Base-by-base conservation (phyloP, 2,329 filamentous ascomycete species). In the Pseudocercospora fuligena region DNA sequence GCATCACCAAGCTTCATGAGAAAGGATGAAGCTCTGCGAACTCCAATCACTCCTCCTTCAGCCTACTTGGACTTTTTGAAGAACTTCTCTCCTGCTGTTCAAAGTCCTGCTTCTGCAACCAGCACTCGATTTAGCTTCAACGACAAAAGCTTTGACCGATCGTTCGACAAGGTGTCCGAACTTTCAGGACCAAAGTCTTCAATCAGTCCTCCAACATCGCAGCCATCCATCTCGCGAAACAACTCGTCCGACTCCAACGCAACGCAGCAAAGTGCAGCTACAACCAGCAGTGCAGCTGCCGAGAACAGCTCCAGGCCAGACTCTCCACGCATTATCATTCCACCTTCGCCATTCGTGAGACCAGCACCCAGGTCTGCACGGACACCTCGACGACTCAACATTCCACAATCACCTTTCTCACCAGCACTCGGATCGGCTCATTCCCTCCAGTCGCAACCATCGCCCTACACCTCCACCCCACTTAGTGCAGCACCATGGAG, bases 61-160 rank as follows among this genome's bases (percentile, higher is more conserved):
- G 94, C 94, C 65, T 98, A 98, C 78, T 90, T 92, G 72, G 93
- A 98, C 76, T 98, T 97, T 77, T 89, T 98, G 69, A 94, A 93
- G 81, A 89, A 90, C 67, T 88, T 96, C 81, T 90, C 87, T 1
- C 87, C 87, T 0, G 83, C 90, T 19, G 84, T 93, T 66, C 88
- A 89, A 76, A 93, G 90, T 69, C 91, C 92, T 8, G 81, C 87
- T 56, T 84, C 87, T 57, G 86, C 89, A 47, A 85, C 84, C 73
- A 86, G 86, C 69, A 84, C 73, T 77, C 78, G 75, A 68, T 84
- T 84, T 73, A 81, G 79, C 72, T 83, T 83, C 72, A 77, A 78
- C 59, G 81, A 80, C 60, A 80, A 78, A 70, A 77, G 78, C 25
- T 73, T 71, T 23, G 73, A 73, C 57, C 72, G 67, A 49, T 63